These are phyloP conservation scores for Candida tibetensis DNA, from an alignment of 805 yeast genomes.

Conservation along the genomic window DNA sequence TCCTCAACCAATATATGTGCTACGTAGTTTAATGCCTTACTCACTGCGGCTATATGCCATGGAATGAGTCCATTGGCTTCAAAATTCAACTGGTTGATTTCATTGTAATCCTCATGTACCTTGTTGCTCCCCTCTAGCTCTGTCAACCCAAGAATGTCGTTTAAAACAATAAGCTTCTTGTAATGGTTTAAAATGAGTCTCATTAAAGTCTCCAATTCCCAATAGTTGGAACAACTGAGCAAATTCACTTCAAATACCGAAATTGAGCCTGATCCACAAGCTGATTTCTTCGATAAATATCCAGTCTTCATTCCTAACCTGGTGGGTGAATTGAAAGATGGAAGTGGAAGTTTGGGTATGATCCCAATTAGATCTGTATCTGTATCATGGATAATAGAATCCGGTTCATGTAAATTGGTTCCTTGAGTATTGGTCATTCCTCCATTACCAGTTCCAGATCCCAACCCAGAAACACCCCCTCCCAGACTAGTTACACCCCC, in stretches of 20 bases:
- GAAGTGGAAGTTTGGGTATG: slow-evolving; percentile 57
- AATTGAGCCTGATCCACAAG: slow-evolving; percentile 2
- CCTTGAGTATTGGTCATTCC: not conserved
- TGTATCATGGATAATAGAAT: slow-evolving; percentile 42
- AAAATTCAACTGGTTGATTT: slow-evolving; percentile 8
- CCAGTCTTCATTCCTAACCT: slow-evolving; percentile 72
- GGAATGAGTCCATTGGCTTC: slow-evolving; percentile 47
- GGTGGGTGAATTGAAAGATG: slow-evolving; percentile 67
- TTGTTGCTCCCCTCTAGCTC: slow-evolving; percentile 4
- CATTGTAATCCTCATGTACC: slow-evolving; percentile 2
- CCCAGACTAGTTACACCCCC: slow-evolving; percentile 2
- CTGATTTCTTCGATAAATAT: slow-evolving; percentile 49
- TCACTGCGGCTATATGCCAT: slow-evolving; percentile 71
- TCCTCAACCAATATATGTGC: slow-evolving; percentile 53
- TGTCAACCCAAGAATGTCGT: slow-evolving; percentile 36
- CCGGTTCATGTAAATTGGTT: slow-evolving; percentile 1
- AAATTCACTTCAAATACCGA: slow-evolving; percentile 60
- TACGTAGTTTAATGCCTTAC: slow-evolving; percentile 55
- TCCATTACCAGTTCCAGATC: slow-evolving; percentile 2
- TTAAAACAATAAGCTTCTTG: slow-evolving; percentile 50
- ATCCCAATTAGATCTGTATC: slow-evolving; percentile 54
- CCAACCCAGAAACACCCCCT: not conserved
- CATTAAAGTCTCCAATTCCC: slow-evolving; percentile 54
- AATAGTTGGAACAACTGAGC: slow-evolving; percentile 69
- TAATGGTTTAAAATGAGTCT: slow-evolving; percentile 57